phyloP scores from a whole-genome alignment of 306 rosid species.

The Mucuna pruriens region DNA sequence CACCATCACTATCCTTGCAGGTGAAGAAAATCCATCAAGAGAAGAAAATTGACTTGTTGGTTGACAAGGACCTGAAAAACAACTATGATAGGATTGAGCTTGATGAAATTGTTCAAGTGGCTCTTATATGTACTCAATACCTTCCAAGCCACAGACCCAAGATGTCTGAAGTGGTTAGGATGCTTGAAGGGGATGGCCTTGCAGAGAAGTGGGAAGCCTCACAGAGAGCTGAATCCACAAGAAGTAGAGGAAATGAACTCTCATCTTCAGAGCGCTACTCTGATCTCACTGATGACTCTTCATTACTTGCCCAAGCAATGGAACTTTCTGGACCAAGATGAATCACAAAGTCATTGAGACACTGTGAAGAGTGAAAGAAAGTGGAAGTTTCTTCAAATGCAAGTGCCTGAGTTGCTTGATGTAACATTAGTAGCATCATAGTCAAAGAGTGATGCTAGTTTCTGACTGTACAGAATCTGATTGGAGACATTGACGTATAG shows the following conservation, averaged over 20 bases:
- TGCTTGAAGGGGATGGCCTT: constrained; percentile 99
- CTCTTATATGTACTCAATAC: constrained; percentile 85
- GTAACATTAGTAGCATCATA: constrained; percentile 52
- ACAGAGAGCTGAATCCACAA: constrained; percentile 79
- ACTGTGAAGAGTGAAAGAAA: constrained; percentile 1
- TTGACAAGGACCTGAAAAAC: constrained; percentile 76
- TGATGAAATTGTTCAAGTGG: constrained; percentile 89
- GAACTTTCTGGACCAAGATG: constrained; percentile 99
- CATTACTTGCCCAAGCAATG: constrained; percentile 96
- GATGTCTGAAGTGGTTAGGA: constrained; percentile 95
- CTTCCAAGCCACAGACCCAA: constrained; percentile 85
- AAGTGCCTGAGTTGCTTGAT: constrained; percentile 41
- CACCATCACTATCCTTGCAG: constrained; percentile 49
- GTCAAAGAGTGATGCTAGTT: constrained; percentile 41
- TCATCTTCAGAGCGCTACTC: constrained; percentile 89
- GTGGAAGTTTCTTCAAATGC: constrained; percentile 26
- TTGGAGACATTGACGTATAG: constrained; percentile 44
- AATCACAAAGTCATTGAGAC: not conserved
- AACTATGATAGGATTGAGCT: constrained; percentile 81
- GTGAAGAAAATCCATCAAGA: constrained; percentile 90
- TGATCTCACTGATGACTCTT: constrained; percentile 96
- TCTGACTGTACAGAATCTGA: constrained; percentile 58
- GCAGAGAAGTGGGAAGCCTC: constrained; percentile 99
- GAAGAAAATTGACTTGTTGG: constrained; percentile 78
- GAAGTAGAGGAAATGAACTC: constrained; percentile 75